Conservation (phyloP, 2,329 filamentous ascomycete species). For the Fusarium tricinctum region DNA sequence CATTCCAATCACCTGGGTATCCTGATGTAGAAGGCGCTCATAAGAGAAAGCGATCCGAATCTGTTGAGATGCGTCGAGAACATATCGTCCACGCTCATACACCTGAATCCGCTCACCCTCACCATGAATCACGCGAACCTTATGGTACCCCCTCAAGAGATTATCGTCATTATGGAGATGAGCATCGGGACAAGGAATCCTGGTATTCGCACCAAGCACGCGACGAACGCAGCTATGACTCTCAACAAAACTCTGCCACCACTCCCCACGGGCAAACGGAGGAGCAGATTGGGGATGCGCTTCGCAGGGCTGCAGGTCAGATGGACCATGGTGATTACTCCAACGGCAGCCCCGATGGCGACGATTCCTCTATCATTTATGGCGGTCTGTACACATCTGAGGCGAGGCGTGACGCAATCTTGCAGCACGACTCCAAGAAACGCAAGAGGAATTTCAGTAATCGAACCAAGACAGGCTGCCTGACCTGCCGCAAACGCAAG, state of each 20-base stretch:
- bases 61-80: conserved; percentile 65
- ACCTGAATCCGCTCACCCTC: conserved; percentile 52
- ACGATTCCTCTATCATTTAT: conserved; percentile 62
- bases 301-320: conserved; percentile 62
- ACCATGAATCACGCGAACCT: conserved; percentile 58
- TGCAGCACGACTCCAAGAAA: conserved; percentile 75
- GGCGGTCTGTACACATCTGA: conserved; percentile 62
- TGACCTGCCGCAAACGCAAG: conserved; percentile 91
- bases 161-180: conserved; percentile 61
- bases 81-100: conserved; percentile 52
- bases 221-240: conserved; percentile 64
- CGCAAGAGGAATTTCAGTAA: conserved; percentile 90
- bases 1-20: conserved; percentile 58
- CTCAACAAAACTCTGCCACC: conserved; percentile 61
- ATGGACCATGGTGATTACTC: conserved; percentile 65
- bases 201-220: conserved; percentile 65
- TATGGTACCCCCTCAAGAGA: conserved; percentile 62
- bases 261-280: conserved; percentile 63
- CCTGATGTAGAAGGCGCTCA: conserved; percentile 65
- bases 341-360: conserved; percentile 68
- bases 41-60: conserved; percentile 79
- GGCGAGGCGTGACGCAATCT: conserved; percentile 62
- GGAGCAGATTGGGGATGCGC: conserved; percentile 63
- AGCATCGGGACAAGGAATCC: conserved; percentile 63
- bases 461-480: conserved; percentile 93